Evolutionary conservation across 2,329 filamentous ascomycete species (phyloP), one percentile per base, ranked within the genome.

Genomic region (Aspergillus puulaauensis): DNA sequence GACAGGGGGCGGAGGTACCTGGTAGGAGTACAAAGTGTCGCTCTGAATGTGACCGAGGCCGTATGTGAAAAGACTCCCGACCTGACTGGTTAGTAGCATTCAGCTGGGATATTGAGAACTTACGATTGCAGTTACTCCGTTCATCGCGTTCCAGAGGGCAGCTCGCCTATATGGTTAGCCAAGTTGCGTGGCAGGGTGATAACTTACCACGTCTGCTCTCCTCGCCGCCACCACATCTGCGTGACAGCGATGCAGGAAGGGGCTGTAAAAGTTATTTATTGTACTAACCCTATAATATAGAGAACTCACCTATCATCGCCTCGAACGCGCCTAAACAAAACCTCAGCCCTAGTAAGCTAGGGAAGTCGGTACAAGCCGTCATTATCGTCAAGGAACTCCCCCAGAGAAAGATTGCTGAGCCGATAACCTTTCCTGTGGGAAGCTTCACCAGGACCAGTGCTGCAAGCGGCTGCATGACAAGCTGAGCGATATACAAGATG

Each of bases 141-240:
- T 83, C 80, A 85, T 86, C 19, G 79, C 80, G 64, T 86, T 86
- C 84, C 84, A 87, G 2, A 79, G 78, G 8, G 81, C 80, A 12
- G 83, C 82, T 3, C 84, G 15, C 52, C 51, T 53, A 7, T 37
- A 0, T 31, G 27, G 6, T 31, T 31, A 31, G 27, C 27, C 27
- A 11, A 31, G 9, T 31, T 31, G 27, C 27, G 9, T 31, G 9
- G 27, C 9, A 11, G 27, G 27, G 27, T 11, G 27, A 8, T 9
- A 3, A 3, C 27, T 11, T 53, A 73, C 50, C 82, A 68, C 0
- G 84, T 85, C 68, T 87, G 84, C 63, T 87, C 84, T 57, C 79
- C 76, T 52, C 83, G 77, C 43, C 82, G 78, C 76, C 82, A 87
- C 84, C 84, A 87, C 82, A 86, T 85, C 54, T 82, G 79, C 1